Evolutionary conservation across 805 yeast species (phyloP).

Genomic region (Candida ulmi): DNA sequence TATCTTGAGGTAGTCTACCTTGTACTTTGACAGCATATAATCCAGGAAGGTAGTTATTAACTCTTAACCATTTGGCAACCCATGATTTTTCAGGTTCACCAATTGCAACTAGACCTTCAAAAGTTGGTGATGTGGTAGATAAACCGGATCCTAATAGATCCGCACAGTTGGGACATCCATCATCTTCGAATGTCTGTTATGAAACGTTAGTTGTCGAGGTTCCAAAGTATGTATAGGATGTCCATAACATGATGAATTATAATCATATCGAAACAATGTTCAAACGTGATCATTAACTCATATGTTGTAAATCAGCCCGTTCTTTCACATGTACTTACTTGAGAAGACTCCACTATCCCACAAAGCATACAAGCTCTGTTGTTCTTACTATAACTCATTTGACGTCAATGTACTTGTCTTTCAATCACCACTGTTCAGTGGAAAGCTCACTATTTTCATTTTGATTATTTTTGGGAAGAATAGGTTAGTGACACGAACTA

Average conservation of each 20-base stretch:
- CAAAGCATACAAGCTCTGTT: conserved; percentile 93
- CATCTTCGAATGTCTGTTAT: conserved; percentile 56
- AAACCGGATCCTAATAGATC: conserved; percentile 83
- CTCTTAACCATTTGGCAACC: conserved; percentile 95
- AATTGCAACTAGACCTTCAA: conserved; percentile 90
- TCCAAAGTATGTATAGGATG: too few relatives aligned
- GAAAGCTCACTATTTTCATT: neutral
- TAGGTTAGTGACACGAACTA: too few relatives aligned
- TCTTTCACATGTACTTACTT: conserved; percentile 41
- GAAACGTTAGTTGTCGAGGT: neutral
- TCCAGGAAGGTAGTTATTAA: conserved; percentile 84
- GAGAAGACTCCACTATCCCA: conserved; percentile 81
- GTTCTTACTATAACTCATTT: neutral
- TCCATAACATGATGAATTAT: too few relatives aligned
- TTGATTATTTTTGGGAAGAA: neutral
- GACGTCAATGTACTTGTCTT: too few relatives aligned
- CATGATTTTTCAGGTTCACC: conserved; percentile 83
- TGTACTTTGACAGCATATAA: conserved; percentile 89
- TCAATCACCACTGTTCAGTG: too few relatives aligned
- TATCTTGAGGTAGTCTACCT: conserved; percentile 87
- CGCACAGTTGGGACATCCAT: conserved; percentile 97
- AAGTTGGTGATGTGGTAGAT: conserved; percentile 86
- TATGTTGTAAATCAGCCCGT: too few relatives aligned
- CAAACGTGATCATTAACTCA: too few relatives aligned
- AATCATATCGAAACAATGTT: too few relatives aligned